These are phyloP conservation scores for Nidularia sp. DNA, from an alignment of 768 basidiomycete genomes.

Conservation along the genomic window DNA sequence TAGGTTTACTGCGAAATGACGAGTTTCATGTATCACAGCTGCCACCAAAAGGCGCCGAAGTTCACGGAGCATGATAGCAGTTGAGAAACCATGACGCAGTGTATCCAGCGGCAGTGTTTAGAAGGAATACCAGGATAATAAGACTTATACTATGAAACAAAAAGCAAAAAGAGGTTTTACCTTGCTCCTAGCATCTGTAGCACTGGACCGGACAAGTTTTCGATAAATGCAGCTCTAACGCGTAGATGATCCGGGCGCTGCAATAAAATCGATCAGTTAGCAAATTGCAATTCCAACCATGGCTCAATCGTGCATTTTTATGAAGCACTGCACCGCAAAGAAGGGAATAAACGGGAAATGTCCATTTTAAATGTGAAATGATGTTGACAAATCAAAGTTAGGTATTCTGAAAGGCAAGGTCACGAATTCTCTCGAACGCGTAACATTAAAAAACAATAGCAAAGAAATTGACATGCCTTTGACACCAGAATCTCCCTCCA, in stretches of 20 bases:
- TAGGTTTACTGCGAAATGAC: slow-evolving; percentile 35
- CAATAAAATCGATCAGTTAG: neutral
- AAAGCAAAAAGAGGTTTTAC: slow-evolving; percentile 21
- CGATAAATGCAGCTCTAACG: slow-evolving; percentile 48
- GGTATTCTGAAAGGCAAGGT: too few species aligned
- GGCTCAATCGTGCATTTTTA: too few species aligned
- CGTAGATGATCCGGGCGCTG: slow-evolving; percentile 26
- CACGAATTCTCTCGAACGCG: too few species aligned
- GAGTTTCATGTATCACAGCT: slow-evolving; percentile 19
- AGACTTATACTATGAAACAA: neutral
- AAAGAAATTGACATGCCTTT: slow-evolving; percentile 23
- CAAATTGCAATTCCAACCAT: too few species aligned
- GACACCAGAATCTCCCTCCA: slow-evolving; percentile 32
- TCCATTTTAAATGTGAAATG: too few species aligned
- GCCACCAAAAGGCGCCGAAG: too few species aligned
- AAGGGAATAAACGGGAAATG: too few species aligned
- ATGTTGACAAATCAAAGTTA: too few species aligned
- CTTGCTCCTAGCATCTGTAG: slow-evolving; percentile 58
- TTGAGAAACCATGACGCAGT: too few species aligned
- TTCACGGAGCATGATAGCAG: too few species aligned
- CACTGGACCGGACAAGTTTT: slow-evolving; percentile 47
- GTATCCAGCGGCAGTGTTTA: slow-evolving; percentile 30
- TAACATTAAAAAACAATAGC: neutral
- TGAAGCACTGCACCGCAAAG: too few species aligned
- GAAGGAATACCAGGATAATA: neutral